phyloP scores from a whole-genome alignment of 1,284 basidiomycete species.

The Ceratobasidium sp. region DNA sequence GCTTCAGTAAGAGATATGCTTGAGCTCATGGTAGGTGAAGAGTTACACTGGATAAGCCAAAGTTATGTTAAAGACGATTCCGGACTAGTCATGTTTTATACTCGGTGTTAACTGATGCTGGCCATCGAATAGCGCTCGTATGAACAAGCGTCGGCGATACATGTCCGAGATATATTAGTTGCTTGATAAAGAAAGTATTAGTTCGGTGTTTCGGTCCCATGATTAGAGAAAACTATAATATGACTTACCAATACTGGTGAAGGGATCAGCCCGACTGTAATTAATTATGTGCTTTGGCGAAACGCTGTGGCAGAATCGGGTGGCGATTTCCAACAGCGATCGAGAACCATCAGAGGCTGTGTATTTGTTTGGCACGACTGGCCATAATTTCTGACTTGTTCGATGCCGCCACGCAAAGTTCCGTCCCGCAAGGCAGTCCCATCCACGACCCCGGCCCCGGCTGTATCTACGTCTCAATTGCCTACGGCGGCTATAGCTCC shows the following conservation, averaged over 20 bases:
- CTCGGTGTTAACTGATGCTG: neutral
- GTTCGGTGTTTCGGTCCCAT: neutral
- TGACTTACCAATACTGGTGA: no score
- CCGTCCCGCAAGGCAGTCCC: constrained; percentile 42
- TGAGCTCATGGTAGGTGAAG: neutral
- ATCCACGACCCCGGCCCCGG: constrained; percentile 13
- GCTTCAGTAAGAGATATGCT: neutral
- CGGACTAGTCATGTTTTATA: neutral
- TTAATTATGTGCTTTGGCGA: no score
- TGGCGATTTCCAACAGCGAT: neutral
- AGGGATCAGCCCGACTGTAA: no score
- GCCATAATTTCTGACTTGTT: constrained; percentile 18
- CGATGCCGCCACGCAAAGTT: constrained; percentile 44
- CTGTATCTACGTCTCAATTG: constrained; percentile 9
- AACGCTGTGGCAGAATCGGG: neutral
- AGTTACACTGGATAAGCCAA: neutral
- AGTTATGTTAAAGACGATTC: no score
- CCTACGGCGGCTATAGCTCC: neutral
- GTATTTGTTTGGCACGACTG: neutral
- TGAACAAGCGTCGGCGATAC: neutral
- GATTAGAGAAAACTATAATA: no score
- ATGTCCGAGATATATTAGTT: neutral
- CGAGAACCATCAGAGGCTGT: neutral
- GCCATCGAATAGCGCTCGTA: neutral
- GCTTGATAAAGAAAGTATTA: neutral